Evolutionary conservation across 495 filamentous ascomycete genomes (phyloP), one percentile per base, ranked within the genome.

Genomic region (Penicillium fimorum): DNA sequence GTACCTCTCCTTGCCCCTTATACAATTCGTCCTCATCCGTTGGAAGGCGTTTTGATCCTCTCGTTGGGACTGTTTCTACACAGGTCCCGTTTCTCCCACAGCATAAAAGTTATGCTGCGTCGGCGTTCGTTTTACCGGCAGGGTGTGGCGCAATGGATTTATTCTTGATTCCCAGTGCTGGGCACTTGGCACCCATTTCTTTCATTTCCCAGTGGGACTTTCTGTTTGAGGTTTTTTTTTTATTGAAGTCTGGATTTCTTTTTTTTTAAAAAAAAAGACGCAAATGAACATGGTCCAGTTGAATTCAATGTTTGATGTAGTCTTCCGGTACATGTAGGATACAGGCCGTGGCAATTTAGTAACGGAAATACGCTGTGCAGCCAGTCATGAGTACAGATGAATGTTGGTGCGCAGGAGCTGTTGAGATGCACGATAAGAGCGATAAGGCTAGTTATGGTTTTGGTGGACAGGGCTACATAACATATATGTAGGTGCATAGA

Each of bases 311-410:
- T 6, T 17, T n/a, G 12, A 6, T 51, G 37, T 42, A 41, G 24
- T 12, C 20, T 53, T 18, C 50, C 50, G 12, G 17, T 22, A 22
- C 22, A 22, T 22, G 22, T 22, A 32, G 22, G 10, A n/a, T 48
- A 30, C n/a, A 25, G 47, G 55, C 17, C 55, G 55, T 57, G 40
- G 47, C 47, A 57, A 46, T 57, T 57, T n/a, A 57, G 55, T 57
- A 45, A 51, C 29, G 18, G 29, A 46, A 52, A 45, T 50, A 43
- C 46, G 7, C 25, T 8, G 29, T 43, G 40, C 50, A 33, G 25
- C 25, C 38, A 44, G 50, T 44, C 42, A 47, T 46, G 22, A 15
- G 27, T 51, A 30, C 55, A 57, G 54, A 41, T 63, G 52, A 13
- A 25, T 22, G 22, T 50, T 29, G 44, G 25, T 29, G 7, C 35